Percentiles rank a stretch among this genome's conserved stretches.
These are phyloP conservation scores for Aristolochia contorta DNA, from an alignment of 164 flowering plant species.

Conservation along the genomic window DNA sequence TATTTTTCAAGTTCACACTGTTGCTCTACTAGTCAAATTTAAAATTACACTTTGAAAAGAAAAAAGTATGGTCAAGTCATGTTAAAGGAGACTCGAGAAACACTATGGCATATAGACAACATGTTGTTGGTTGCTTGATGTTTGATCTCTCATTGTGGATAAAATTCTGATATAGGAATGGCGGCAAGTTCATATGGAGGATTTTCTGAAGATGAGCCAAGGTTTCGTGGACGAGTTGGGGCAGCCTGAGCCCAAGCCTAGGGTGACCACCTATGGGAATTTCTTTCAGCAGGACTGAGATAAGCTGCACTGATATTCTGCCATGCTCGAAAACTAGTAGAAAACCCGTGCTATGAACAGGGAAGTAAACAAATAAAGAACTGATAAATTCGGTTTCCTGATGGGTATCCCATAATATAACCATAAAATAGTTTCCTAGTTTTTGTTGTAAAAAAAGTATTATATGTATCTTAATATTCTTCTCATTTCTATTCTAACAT, in stretches of 20 bases:
- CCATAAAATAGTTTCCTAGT: too few species aligned
- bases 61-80: background rate
- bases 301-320: background rate
- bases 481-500: too few species aligned
- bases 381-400: too few species aligned
- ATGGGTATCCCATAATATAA: too few species aligned
- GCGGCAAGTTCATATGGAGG: slow-evolving; percentile 48
- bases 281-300: slow-evolving; percentile 33
- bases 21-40: too few species aligned
- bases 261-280: slow-evolving; percentile 55
- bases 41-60: background rate
- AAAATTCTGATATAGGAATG: slow-evolving; percentile 43
- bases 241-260: slow-evolving; percentile 54
- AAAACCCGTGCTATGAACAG: too few species aligned
- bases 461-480: too few species aligned
- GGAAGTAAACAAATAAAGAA: too few species aligned
- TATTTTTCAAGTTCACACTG: too few species aligned
- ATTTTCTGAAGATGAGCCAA: slow-evolving; percentile 55
- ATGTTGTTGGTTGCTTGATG: background rate
- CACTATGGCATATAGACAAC: background rate
- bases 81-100: background rate
- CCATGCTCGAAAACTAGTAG: too few species aligned
- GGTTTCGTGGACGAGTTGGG: slow-evolving; percentile 54
- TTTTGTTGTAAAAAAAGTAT: too few species aligned
- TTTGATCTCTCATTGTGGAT: background rate